Percentiles rank a stretch among this genome's conserved stretches.
Conservation (phyloP, 1,284 basidiomycete genomes). For the Boletellus deceptivus region DNA sequence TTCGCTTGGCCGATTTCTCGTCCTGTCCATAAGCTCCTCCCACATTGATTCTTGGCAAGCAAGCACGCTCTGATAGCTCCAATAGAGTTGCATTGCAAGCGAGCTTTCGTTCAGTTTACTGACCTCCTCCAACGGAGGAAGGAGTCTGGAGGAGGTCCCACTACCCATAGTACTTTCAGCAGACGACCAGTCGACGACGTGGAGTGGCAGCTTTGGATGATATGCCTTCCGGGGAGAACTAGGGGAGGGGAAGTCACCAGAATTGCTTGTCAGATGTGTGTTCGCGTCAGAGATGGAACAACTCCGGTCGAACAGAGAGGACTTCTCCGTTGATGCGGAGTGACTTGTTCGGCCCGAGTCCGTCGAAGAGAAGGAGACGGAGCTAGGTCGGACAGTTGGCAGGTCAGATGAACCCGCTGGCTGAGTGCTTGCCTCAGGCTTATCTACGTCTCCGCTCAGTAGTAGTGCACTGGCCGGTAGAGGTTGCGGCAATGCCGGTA, state of each 20-base stretch:
- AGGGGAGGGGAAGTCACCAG: conserved; percentile 21
- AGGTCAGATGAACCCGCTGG: conserved; percentile 10
- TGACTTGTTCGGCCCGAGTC: conserved; percentile 34
- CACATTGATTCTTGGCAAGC: conserved; percentile 77
- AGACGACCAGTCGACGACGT: conserved; percentile 33
- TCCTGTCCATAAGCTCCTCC: conserved; percentile 66
- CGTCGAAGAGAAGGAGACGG: conserved; percentile 49
- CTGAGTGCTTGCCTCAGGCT: conserved; percentile 18
- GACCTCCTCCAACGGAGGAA: conserved; percentile 47
- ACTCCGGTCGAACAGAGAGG: conserved; percentile 32
- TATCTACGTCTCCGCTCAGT: conserved; percentile 23
- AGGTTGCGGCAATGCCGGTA: conserved; percentile 56
- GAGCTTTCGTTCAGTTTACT: conserved; percentile 54
- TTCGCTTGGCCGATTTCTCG: conserved; percentile 51
- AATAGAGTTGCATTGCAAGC: conserved; percentile 69
- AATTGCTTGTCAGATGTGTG: conserved; percentile 22
- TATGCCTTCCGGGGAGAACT: conserved; percentile 10
- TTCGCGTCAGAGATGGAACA: conserved; percentile 20
- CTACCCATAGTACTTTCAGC: conserved; percentile 35
- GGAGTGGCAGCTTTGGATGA: conserved; percentile 21
- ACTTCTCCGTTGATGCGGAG: conserved; percentile 29
- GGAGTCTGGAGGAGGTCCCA: conserved; percentile 37
- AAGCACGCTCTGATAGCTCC: conserved; percentile 61
- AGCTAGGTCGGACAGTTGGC: conserved; percentile 37
- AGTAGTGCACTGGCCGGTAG: conserved; percentile 33